Conservation (phyloP, 306 rosid species). For the Coriaria nepalensis region DNA sequence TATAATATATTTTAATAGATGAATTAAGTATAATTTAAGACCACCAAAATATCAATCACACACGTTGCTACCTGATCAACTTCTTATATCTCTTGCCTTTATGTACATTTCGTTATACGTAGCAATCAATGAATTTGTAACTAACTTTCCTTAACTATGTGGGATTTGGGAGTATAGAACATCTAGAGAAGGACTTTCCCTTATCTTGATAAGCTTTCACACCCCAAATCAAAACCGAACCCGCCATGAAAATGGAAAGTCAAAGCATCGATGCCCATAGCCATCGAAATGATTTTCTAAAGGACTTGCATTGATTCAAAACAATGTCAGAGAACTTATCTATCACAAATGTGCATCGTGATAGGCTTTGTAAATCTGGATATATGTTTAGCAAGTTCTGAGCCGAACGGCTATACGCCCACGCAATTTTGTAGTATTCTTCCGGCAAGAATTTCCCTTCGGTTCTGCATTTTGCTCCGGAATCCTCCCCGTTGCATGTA, state of each 20-base stretch:
- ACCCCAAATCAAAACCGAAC: constrained; percentile 31
- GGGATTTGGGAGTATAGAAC: constrained; percentile 9
- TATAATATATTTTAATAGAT: too few relatives aligned
- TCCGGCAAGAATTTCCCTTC: constrained; percentile 32
- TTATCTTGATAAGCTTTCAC: constrained; percentile 27
- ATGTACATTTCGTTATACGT: too few relatives aligned
- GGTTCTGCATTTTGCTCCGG: constrained; percentile 22
- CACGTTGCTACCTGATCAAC: too few relatives aligned
- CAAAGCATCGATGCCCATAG: constrained; percentile 41
- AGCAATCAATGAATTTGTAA: too few relatives aligned
- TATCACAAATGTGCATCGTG: constrained; percentile 39
- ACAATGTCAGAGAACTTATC: constrained; percentile 32
- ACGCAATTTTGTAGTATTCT: constrained; percentile 36
- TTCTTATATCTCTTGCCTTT: too few relatives aligned
- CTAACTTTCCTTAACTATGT: too few relatives aligned
- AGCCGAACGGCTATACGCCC: constrained; percentile 40
- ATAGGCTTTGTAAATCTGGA: constrained; percentile 44
- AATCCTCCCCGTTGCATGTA: constrained; percentile 22
- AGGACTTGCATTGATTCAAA: constrained; percentile 48
- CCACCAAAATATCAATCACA: too few relatives aligned
- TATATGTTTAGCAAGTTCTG: constrained; percentile 45
- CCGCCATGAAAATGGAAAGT: constrained; percentile 46
- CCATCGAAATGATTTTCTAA: constrained; percentile 21
- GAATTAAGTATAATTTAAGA: too few relatives aligned
- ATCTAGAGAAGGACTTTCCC: constrained; percentile 17